phyloP scores from a whole-genome alignment of 768 basidiomycete genomes.

The Stropharia rugosoannulata region DNA sequence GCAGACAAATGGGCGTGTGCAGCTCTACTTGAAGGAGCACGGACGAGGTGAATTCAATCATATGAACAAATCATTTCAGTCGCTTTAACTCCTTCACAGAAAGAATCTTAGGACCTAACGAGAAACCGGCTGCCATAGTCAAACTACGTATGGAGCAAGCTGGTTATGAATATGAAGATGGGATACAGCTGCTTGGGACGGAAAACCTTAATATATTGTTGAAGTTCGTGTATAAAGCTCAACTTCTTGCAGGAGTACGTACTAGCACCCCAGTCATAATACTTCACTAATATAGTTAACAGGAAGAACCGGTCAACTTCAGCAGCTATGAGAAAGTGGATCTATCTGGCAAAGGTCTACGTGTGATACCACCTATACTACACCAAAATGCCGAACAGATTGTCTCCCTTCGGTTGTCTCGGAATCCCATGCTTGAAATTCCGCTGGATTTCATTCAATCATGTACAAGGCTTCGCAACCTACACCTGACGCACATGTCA shows the following conservation, averaged over 20 bases:
- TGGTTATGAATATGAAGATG: slow-evolving; percentile 83
- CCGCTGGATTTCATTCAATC: slow-evolving; percentile 95
- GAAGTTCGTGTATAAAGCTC: slow-evolving; percentile 88
- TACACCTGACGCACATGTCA: slow-evolving; percentile 87
- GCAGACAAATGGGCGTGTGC: slow-evolving; percentile 58
- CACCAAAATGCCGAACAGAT: slow-evolving; percentile 86
- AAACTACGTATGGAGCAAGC: slow-evolving; percentile 83
- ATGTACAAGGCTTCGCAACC: slow-evolving; percentile 79
- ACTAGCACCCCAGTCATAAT: background rate
- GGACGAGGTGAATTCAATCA: slow-evolving; percentile 56
- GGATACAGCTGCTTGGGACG: slow-evolving; percentile 69
- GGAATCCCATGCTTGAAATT: slow-evolving; percentile 95
- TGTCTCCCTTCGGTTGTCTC: slow-evolving; percentile 81
- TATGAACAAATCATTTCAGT: background rate
- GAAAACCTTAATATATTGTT: slow-evolving; percentile 84
- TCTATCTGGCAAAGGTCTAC: slow-evolving; percentile 75
- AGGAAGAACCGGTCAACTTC: slow-evolving; percentile 76
- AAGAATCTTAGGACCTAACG: slow-evolving; percentile 76
- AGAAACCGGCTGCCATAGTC: slow-evolving; percentile 84
- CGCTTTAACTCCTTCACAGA: slow-evolving; percentile 44
- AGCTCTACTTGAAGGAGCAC: slow-evolving; percentile 72
- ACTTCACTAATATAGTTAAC: slow-evolving; percentile 3
- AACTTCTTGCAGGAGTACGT: slow-evolving; percentile 63
- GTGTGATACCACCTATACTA: slow-evolving; percentile 85
- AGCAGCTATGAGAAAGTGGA: slow-evolving; percentile 79